Evolutionary conservation across 768 basidiomycete species (phyloP).

Genomic region (Daedalea quercina): DNA sequence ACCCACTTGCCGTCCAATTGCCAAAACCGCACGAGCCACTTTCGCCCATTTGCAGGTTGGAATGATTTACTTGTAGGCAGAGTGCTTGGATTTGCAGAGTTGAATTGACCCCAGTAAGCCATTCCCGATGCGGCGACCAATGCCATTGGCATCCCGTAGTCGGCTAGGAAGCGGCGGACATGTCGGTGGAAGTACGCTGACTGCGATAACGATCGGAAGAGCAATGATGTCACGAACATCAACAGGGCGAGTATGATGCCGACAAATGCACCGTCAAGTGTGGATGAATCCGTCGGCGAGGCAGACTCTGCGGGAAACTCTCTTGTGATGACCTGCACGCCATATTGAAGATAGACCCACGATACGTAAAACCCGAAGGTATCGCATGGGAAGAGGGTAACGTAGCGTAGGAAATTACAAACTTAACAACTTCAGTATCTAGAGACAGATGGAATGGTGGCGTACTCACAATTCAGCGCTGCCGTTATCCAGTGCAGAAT

Average conservation of each 20-base stretch:
- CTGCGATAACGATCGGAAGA: constrained; percentile 61
- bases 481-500: constrained; percentile 83
- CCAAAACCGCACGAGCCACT: constrained; percentile 90
- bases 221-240: constrained; percentile 69
- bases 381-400: constrained; percentile 86
- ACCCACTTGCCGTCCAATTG: constrained; percentile 84
- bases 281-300: constrained; percentile 15
- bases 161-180: constrained; percentile 68
- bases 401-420: constrained; percentile 81
- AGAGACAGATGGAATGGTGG: background rate
- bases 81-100: constrained; percentile 50
- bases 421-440: constrained; percentile 33
- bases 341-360: constrained; percentile 87
- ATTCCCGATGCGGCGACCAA: constrained; percentile 68
- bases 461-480: constrained; percentile 57
- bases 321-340: constrained; percentile 75
- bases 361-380: constrained; percentile 92
- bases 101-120: constrained; percentile 84
- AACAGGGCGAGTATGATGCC: constrained; percentile 69
- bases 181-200: constrained; percentile 67
- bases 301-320: constrained; percentile 40
- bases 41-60: constrained; percentile 59
- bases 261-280: constrained; percentile 46
- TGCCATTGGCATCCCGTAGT: constrained; percentile 90
- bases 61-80: constrained; percentile 68